Base-by-base conservation (phyloP, 306 rosid genomes). In the Dryas octopetala region DNA sequence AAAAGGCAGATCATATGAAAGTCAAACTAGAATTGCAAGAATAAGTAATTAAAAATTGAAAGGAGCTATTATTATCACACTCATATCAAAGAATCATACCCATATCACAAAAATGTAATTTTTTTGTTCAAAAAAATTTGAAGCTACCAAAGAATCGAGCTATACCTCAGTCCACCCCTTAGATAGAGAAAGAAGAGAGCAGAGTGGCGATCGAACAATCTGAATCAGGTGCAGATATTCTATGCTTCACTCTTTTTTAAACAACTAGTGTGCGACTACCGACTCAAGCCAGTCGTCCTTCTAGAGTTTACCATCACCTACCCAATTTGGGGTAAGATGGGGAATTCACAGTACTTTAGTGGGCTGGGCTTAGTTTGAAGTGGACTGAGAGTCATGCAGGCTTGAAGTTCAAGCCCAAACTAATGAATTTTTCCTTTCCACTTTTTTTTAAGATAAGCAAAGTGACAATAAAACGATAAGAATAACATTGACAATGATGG, bases 141-240 rank as follows among this genome's bases (percentile, higher is more conserved):
- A 69, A 49, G 50, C 41, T 6, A 45, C 7, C 11, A 47, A 74
- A 64, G 62, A 50, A 7, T n/a, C 16, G 2, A 64, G 53, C 44
- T 38, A 49, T 48, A 67, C 83, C 79, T 79, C 83, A 79, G 83
- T 57, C 28, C 64, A 79, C 83, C 83, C 83, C 83, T 49, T 17
- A 0, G 46, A 23, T 1, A 5, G 32, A 53, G 19, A 59, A 60
- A 19, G 7, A 50, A 73, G 17, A 61, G 41, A 50, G 71, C 17
- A 19, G 57, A 69, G 0, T 41, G 54, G 49, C 14, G 15, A 61
- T 66, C 32, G 57, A 81, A 52, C 67, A 61, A 17, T 58, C 64
- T 16, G 46, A 49, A 59, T 19, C 28, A 41, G 70, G 49, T 59
- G 50, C 14, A 44, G 1, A 2, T 64, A 16, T 15, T 7, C 4